A percentile compares a stretch with the other conserved stretches of the same genome.
These are phyloP conservation scores for Neurospora sp. DNA, from an alignment of 495 filamentous ascomycete genomes.

Conservation along the genomic window DNA sequence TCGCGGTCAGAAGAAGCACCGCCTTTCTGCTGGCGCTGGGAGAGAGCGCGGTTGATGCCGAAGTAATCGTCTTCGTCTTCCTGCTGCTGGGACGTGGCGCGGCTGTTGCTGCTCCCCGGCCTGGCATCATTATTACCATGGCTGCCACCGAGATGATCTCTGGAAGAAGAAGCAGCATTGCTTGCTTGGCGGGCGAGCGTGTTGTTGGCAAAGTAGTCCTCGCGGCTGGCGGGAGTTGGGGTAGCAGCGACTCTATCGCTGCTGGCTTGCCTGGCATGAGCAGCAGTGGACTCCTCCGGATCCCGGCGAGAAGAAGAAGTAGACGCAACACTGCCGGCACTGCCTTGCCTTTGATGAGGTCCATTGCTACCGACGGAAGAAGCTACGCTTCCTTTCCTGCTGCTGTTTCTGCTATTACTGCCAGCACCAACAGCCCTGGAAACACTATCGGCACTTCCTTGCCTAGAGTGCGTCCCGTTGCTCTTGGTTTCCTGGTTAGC, in stretches of 20 bases:
- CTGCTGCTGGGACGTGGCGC: neutral
- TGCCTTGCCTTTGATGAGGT: neutral
- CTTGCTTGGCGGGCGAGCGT: neutral
- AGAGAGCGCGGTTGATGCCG: neutral
- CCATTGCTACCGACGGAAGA: neutral
- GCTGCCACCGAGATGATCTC: neutral
- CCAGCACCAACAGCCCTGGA: neutral
- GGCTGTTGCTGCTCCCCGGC: neutral
- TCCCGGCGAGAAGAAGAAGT: neutral
- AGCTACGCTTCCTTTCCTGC: neutral
- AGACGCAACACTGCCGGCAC: neutral
- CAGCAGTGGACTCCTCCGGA: neutral
- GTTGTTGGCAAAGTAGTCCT: neutral
- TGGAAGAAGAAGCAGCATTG: neutral
- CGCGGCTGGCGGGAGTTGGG: neutral
- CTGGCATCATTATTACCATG: neutral
- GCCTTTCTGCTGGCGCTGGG: neutral
- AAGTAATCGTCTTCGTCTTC: neutral
- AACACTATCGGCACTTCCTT: neutral
- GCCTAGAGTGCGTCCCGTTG: neutral
- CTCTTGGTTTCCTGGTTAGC: neutral
- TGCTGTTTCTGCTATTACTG: neutral
- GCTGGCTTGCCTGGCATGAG: neutral
- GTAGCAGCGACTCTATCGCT: neutral
- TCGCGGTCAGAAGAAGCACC: neutral